Base-by-base conservation (phyloP, 192 early-diverging fungal species). In the Umbelopsis vinacea region DNA sequence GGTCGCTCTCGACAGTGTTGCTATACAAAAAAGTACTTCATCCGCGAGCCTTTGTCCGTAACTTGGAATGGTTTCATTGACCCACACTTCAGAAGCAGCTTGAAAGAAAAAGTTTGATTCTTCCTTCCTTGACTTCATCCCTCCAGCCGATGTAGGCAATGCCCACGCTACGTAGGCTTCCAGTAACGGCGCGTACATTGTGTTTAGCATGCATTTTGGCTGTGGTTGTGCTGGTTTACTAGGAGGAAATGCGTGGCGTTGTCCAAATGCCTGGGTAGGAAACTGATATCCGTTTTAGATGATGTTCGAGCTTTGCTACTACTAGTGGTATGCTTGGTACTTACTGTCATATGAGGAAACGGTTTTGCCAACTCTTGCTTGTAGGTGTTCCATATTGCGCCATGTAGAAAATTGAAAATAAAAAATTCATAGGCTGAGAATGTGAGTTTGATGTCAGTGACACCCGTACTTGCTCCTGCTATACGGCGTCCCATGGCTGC, bases 361-460 rank as follows among this genome's bases (percentile, higher is more conserved):
- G 24, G 26, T 17, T 35, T 63, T 12, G n/a, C 57, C 11, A 35
- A 3, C 19, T 63, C 57, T 29, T 22, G 57, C 17, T 63, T 63
- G 14, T 63, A 63, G 12, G 57, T 29, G 7, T 63, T 63, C 57
- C 57, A 63, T 19, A 63, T 63, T 8, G 57, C 57, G 26, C 57
- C 57, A 63, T 63, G 57, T 37, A 63, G 19, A 14, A 63, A 29
- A 37, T 63, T 63, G 33, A 63, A 63, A 14, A 63, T 63, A 14
- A 63, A 63, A 37, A 63, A 63, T 19, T 63, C 57, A 37, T 63
- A 63, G 11, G 57, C 57, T 2, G 57, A 63, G 33, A 63, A 63
- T 1, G 57, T 63, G 15, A 63, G 17, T 17, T 63, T 63, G 2
- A 63, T 29, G 12, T 63, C 35, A 19, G 24, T 63, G 10, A 12